Evolutionary conservation across 2,329 filamentous ascomycete genomes (phyloP).

Genomic region (Dactylellina sp.): DNA sequence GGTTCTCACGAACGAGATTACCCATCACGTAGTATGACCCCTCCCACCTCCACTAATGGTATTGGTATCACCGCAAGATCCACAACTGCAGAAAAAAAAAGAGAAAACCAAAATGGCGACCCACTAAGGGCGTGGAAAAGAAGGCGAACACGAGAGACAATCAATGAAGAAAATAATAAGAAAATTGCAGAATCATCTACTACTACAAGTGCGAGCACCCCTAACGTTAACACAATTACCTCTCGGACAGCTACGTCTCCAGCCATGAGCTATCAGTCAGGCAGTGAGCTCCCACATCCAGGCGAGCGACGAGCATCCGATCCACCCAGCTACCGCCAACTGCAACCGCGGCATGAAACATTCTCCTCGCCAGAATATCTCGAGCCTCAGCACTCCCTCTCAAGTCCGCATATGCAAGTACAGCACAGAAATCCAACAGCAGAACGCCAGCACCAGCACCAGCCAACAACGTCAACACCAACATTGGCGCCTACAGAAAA

Average conservation of each 20-base stretch:
- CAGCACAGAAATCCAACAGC: conserved; percentile 47
- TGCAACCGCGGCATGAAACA: conserved; percentile 50
- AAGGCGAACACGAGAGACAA: conserved; percentile 36
- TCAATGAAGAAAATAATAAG: conserved; percentile 43
- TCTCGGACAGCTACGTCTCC: conserved; percentile 56
- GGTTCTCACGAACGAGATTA: conserved; percentile 55
- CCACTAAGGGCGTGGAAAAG: conserved; percentile 37
- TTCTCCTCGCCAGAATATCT: conserved; percentile 52
- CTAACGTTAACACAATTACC: conserved; percentile 52
- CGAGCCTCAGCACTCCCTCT: conserved; percentile 59
- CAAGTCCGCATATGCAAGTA: conserved; percentile 44
- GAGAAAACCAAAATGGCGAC: conserved; percentile 10
- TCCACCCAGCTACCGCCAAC: conserved; percentile 52
- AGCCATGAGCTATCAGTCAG: conserved; percentile 40
- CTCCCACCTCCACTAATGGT: conserved; percentile 41
- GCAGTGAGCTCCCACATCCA: conserved; percentile 51
- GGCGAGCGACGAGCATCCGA: conserved; percentile 56
- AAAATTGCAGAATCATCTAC: conserved; percentile 28
- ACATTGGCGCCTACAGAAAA: conserved; percentile 54
- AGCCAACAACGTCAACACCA: conserved; percentile 47
- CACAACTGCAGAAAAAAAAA: conserved; percentile 32
- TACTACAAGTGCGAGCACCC: conserved; percentile 44
- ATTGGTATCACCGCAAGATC: conserved; percentile 12
- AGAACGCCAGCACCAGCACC: conserved; percentile 47
- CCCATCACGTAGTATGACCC: conserved; percentile 50